phyloP scores from a whole-genome alignment of 192 early-diverging fungal genomes.

The Podila clonocystis region DNA sequence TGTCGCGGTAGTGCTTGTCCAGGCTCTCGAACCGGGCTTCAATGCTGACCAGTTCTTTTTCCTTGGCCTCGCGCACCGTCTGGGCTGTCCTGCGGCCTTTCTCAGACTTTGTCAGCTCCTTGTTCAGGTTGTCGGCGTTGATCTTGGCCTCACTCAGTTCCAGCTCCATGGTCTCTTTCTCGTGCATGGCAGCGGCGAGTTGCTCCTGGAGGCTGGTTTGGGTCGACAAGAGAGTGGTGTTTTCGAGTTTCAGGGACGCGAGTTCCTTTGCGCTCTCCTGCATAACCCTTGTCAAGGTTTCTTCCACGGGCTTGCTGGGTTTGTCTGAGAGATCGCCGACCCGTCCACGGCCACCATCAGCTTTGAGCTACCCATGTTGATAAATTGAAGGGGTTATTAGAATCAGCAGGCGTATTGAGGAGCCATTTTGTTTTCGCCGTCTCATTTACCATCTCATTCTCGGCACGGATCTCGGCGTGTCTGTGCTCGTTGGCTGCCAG shows the following conservation, averaged over 20 bases:
- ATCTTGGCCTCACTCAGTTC: conserved; percentile 1
- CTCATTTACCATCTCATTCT: not conserved
- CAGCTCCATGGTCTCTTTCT: not conserved
- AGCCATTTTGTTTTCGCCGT: too few relatives aligned
- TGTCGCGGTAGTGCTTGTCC: not conserved
- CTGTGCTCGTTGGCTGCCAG: not conserved
- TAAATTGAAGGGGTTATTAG: too few relatives aligned
- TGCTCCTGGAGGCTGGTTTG: not conserved
- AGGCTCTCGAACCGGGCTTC: not conserved
- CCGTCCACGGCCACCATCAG: not conserved
- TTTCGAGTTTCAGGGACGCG: not conserved
- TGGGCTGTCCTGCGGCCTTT: not conserved
- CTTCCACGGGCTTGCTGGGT: not conserved
- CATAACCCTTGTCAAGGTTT: not conserved
- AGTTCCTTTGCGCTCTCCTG: not conserved
- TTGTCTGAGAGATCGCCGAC: not conserved
- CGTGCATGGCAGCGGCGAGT: not conserved
- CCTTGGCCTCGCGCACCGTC: not conserved
- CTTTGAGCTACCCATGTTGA: not conserved
- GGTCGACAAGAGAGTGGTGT: not conserved
- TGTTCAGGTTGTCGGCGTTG: conserved; percentile 3
- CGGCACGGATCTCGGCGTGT: not conserved
- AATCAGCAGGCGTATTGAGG: too few relatives aligned
- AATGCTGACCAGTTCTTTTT: not conserved
- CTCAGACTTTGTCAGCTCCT: conserved; percentile 9